These are phyloP conservation scores for Schizopora paradoxa DNA, from an alignment of 1,284 basidiomycete genomes.

Conservation along the genomic window DNA sequence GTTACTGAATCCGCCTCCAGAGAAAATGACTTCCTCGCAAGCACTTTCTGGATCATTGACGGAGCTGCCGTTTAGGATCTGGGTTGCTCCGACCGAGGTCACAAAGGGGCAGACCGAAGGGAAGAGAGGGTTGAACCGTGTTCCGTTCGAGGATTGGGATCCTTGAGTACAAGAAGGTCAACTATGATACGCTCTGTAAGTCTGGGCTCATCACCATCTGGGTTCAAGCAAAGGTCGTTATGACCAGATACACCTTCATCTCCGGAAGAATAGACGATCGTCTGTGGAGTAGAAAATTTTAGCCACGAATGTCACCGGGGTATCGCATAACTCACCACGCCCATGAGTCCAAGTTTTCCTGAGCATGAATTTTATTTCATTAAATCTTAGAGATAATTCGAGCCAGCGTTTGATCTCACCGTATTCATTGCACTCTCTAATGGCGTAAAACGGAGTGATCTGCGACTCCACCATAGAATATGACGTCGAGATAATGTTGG, in stretches of 20 bases:
- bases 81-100: conserved; percentile 32
- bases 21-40: conserved; percentile 31
- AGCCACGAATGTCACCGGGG: too few relatives aligned
- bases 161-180: conserved; percentile 21
- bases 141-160: conserved; percentile 28
- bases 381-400: background rate
- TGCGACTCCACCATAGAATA: conserved; percentile 45
- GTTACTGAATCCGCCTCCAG: conserved; percentile 36
- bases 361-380: background rate
- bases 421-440: conserved; percentile 52
- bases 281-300: too few relatives aligned
- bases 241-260: conserved; percentile 47
- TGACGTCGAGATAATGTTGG: conserved; percentile 51
- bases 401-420: conserved; percentile 25
- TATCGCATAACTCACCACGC: too few relatives aligned
- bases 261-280: conserved; percentile 38
- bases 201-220: conserved; percentile 29
- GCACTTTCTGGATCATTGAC: conserved; percentile 33
- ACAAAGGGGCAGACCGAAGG: conserved; percentile 18
- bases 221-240: conserved; percentile 35
- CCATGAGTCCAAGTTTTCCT: conserved; percentile 39
- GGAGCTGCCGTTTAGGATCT: conserved; percentile 25
- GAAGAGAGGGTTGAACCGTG: conserved; percentile 37
- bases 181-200: background rate
- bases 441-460: conserved; percentile 38